These are phyloP conservation scores for Crassisporium funariophilum DNA, from an alignment of 768 basidiomycete genomes.

Conservation along the genomic window DNA sequence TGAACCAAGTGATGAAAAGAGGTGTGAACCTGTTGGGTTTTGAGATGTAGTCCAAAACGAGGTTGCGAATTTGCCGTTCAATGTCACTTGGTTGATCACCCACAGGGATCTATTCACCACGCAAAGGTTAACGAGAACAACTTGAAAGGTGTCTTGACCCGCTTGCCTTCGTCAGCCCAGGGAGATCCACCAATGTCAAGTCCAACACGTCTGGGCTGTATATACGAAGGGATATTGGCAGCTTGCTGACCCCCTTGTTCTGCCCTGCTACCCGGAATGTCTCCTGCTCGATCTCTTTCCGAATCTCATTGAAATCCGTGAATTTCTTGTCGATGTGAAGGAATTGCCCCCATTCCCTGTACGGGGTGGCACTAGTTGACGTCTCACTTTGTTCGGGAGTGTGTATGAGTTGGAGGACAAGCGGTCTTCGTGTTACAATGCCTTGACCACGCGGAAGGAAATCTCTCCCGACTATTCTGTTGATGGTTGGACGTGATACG, in stretches of 20 bases:
- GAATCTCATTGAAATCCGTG: conserved; percentile 93
- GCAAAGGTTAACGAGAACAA: neutral
- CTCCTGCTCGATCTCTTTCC: conserved; percentile 97
- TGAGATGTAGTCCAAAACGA: conserved; percentile 95
- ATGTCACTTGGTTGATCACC: conserved; percentile 99
- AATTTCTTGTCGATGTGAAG: conserved; percentile 95
- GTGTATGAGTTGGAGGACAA: conserved; percentile 95
- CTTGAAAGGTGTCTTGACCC: neutral
- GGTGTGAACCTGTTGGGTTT: conserved; percentile 88
- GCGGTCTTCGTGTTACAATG: conserved; percentile 94
- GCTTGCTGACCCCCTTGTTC: conserved; percentile 96
- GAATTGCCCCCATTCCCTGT: conserved; percentile 95
- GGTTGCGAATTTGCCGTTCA: conserved; percentile 90
- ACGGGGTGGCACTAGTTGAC: conserved; percentile 39
- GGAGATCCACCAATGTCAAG: conserved; percentile 93
- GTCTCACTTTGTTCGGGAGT: conserved; percentile 65
- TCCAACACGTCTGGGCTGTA: conserved; percentile 96
- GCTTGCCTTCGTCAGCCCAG: conserved; percentile 81
- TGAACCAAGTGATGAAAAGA: neutral
- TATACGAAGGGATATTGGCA: conserved; percentile 94
- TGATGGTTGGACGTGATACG: conserved; percentile 6
- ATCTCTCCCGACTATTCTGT: conserved; percentile 91
- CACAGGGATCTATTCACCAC: conserved; percentile 79
- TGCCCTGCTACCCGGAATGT: conserved; percentile 97
- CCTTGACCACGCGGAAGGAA: conserved; percentile 89